Evolutionary conservation across 257 asterid species (phyloP).

Genomic region (Forsythia viridissima): DNA sequence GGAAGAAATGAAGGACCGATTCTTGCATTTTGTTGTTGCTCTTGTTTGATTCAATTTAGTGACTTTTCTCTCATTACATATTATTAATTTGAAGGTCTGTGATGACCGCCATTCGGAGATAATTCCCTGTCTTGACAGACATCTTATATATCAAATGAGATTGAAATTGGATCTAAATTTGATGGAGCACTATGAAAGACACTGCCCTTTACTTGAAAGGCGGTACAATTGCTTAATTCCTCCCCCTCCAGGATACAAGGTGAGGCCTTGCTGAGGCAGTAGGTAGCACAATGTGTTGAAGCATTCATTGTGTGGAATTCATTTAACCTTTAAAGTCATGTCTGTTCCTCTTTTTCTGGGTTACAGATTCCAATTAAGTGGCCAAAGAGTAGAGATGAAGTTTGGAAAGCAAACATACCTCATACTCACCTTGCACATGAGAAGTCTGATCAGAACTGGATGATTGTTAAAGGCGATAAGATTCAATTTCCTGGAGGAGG

Average conservation of each 20-base stretch:
- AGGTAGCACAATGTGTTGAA: slow-evolving; percentile 13
- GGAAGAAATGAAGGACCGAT: background rate
- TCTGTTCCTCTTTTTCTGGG: slow-evolving; percentile 19
- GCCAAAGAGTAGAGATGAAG: slow-evolving; percentile 94
- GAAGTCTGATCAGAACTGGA: slow-evolving; percentile 98
- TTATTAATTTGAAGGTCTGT: slow-evolving; percentile 66
- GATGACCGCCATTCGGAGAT: slow-evolving; percentile 97
- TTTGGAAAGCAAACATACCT: slow-evolving; percentile 94
- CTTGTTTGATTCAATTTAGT: slow-evolving; percentile 16
- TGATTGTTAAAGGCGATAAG: slow-evolving; percentile 88
- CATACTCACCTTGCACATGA: slow-evolving; percentile 95
- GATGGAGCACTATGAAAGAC: slow-evolving; percentile 99
- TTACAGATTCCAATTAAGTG: slow-evolving; percentile 80
- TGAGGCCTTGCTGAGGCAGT: slow-evolving; percentile 28
- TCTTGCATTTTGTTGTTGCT: slow-evolving; percentile 5
- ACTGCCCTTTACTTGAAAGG: slow-evolving; percentile 91
- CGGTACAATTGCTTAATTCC: slow-evolving; percentile 90
- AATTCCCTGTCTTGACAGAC: slow-evolving; percentile 96
- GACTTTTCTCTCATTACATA: slow-evolving; percentile 9
- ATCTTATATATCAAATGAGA: slow-evolving; percentile 89
- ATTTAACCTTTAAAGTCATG: background rate
- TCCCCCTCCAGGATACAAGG: slow-evolving; percentile 96
- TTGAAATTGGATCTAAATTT: slow-evolving; percentile 84
- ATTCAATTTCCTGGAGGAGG: slow-evolving; percentile 92
- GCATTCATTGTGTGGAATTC: slow-evolving; percentile 6